These are phyloP conservation scores for Chalciporus sphaerocephalus DNA, from an alignment of 768 basidiomycete species.

Conservation along the genomic window DNA sequence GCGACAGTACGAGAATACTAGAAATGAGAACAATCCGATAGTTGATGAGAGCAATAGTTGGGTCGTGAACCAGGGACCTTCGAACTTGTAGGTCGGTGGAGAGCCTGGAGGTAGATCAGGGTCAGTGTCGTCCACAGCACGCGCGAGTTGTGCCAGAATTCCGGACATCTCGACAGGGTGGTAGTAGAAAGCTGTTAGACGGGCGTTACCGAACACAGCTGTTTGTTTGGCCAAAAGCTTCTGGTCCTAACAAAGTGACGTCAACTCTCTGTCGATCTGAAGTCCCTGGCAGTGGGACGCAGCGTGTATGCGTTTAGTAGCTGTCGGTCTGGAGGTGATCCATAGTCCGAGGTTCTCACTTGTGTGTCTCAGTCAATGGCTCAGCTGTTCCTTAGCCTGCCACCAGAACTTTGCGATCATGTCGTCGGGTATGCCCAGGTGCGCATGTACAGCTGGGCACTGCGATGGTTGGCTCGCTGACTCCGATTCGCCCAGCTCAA, in stretches of 20 bases:
- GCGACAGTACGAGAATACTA: constrained; percentile 85
- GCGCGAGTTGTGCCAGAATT: constrained; percentile 13
- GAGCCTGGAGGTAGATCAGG: constrained; percentile 55
- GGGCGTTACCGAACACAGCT: constrained; percentile 18
- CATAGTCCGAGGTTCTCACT: too few relatives aligned
- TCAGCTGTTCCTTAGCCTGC: constrained; percentile 59
- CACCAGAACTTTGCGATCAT: constrained; percentile 70
- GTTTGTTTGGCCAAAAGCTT: constrained; percentile 20
- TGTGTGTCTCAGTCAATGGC: constrained; percentile 44
- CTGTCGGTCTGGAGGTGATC: too few relatives aligned
- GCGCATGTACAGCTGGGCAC: neutral
- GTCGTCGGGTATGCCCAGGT: constrained; percentile 85
- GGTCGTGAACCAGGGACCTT: constrained; percentile 94
- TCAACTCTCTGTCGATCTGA: too few relatives aligned
- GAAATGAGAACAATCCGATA: constrained; percentile 76
- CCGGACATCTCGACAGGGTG: constrained; percentile 14
- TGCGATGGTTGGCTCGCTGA: neutral
- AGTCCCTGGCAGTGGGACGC: too few relatives aligned
- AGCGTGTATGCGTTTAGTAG: too few relatives aligned
- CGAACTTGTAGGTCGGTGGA: constrained; percentile 68
- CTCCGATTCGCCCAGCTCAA: constrained; percentile 58
- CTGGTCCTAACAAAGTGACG: constrained; percentile 12
- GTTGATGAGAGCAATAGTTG: constrained; percentile 74
- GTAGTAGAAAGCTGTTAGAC: too few relatives aligned
- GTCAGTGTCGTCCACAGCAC: constrained; percentile 31